Percentiles rank a stretch among this genome's conserved stretches.
phyloP scores from a whole-genome alignment of 768 basidiomycete genomes.

The Leccinellum luteum region DNA sequence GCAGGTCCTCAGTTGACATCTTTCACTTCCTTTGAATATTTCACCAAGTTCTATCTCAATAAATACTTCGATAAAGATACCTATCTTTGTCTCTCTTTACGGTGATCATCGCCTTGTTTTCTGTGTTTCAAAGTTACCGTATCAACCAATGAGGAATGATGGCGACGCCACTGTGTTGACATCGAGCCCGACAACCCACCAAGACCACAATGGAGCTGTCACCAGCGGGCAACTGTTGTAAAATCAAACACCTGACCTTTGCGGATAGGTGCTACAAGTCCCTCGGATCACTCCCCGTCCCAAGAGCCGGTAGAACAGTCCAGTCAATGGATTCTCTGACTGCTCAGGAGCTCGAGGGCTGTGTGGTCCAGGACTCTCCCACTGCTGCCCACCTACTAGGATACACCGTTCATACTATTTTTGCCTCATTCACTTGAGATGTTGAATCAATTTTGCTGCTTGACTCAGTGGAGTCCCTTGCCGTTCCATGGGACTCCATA shows the following conservation, averaged over 20 bases:
- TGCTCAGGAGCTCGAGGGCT: background rate
- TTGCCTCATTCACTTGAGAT: background rate
- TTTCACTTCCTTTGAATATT: background rate
- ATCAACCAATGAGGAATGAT: background rate
- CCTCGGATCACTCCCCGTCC: background rate
- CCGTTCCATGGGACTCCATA: background rate
- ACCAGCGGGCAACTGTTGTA: background rate
- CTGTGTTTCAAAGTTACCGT: background rate
- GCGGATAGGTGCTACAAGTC: background rate
- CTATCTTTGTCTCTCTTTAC: background rate
- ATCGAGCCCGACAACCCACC: background rate
- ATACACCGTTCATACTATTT: background rate
- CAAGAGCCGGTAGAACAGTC: background rate
- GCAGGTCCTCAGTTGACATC: background rate
- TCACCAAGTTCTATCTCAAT: background rate
- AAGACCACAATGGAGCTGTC: background rate
- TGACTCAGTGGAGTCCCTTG: background rate
- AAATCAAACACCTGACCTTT: background rate
- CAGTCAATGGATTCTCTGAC: background rate
- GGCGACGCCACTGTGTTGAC: background rate
- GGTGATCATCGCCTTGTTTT: background rate
- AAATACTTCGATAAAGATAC: background rate
- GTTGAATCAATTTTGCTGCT: background rate
- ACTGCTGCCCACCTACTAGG: background rate
- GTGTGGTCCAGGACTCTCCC: background rate